phyloP scores from a whole-genome alignment of 495 filamentous ascomycete species.

The Penicillium subrubescens region DNA sequence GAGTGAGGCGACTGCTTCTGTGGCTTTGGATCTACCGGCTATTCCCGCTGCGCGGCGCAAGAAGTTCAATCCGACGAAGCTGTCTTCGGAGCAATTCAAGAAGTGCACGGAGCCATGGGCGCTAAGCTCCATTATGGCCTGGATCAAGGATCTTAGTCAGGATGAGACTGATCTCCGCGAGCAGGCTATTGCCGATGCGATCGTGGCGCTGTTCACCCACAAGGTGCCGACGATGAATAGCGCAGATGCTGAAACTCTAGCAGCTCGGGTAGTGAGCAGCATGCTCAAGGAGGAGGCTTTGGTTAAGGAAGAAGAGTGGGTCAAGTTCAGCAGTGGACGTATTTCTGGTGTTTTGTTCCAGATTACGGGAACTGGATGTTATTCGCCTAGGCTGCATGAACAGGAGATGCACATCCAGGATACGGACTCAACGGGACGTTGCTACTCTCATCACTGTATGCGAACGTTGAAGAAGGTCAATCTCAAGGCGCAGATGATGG shows the following conservation, averaged over 20 bases:
- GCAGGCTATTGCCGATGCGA: conserved; percentile 78
- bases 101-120: conserved; percentile 92
- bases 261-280: conserved; percentile 72
- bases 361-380: conserved; percentile 90
- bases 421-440: conserved; percentile 65
- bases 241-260: conserved; percentile 89
- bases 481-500: conserved; percentile 67
- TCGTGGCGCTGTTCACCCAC: conserved; percentile 88
- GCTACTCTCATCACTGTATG: conserved; percentile 93
- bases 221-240: conserved; percentile 99
- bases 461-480: conserved; percentile 94
- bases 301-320: conserved; percentile 94
- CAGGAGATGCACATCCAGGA: conserved; percentile 76
- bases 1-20: conserved; percentile 47
- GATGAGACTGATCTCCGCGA: conserved; percentile 81
- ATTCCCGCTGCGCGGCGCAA: conserved; percentile 69
- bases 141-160: conserved; percentile 86
- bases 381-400: conserved; percentile 79
- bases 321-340: conserved; percentile 77
- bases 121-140: conserved; percentile 80
- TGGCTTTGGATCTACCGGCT: conserved; percentile 68
- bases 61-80: conserved; percentile 84
- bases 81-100: conserved; percentile 81
- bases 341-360: conserved; percentile 91
- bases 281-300: conserved; percentile 82